A percentile compares a stretch with the other conserved stretches of the same genome.
phyloP scores from a whole-genome alignment of 164 flowering plant species.

The Buxus sempervirens region DNA sequence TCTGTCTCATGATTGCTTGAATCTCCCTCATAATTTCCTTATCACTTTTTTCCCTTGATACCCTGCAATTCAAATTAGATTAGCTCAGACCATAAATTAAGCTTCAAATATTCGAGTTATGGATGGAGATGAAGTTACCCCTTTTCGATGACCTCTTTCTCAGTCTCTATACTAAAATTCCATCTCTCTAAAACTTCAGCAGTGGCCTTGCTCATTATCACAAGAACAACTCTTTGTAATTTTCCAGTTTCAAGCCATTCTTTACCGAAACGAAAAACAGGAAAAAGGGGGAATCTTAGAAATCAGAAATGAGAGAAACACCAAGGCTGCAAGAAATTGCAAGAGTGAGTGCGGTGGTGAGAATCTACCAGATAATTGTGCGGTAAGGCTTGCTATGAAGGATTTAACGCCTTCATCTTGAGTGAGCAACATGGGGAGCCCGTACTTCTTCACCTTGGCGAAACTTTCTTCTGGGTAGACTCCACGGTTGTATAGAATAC shows the following conservation, averaged over 20 bases:
- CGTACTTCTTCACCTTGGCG: constrained; percentile 89
- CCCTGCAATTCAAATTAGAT: too few relatives aligned
- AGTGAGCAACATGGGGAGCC: constrained; percentile 91
- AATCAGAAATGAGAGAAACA: neutral
- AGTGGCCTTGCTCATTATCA: constrained; percentile 86
- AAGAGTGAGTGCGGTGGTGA: neutral
- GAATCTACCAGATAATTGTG: constrained; percentile 74
- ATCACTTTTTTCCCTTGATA: too few relatives aligned
- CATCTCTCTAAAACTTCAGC: constrained; percentile 79
- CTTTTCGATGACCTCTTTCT: constrained; percentile 73
- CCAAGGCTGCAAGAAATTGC: neutral
- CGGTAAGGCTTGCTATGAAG: constrained; percentile 66
- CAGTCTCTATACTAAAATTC: constrained; percentile 82
- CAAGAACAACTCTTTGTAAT: constrained; percentile 81
- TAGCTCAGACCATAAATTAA: too few relatives aligned
- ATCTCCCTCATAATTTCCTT: constrained; percentile 73
- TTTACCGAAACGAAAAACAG: constrained; percentile 15
- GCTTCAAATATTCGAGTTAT: neutral
- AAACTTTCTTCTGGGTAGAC: constrained; percentile 94
- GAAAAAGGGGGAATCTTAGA: neutral
- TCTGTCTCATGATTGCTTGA: constrained; percentile 98
- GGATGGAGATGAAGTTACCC: constrained; percentile 41
- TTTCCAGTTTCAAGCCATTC: constrained; percentile 97
- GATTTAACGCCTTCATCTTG: constrained; percentile 86
- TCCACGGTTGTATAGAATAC: constrained; percentile 88